Evolutionary conservation across 2,329 filamentous ascomycete genomes (phyloP).

Genomic region (Penicillium concentricum): DNA sequence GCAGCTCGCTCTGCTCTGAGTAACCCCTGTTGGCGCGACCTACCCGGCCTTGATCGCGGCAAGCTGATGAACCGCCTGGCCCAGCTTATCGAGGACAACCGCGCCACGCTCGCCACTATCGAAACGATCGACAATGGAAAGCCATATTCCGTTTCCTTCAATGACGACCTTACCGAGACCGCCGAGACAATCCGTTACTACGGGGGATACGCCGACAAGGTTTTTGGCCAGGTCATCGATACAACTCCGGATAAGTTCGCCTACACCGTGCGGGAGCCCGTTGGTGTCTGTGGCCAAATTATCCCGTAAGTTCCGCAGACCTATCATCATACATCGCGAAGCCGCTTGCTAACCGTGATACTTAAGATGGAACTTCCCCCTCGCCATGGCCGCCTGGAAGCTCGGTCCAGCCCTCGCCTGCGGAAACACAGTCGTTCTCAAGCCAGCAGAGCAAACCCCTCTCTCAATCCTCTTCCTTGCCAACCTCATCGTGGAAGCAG

Average conservation of each 20-base stretch:
- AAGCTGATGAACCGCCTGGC: constrained; percentile 66
- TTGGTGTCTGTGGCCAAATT: constrained; percentile 76
- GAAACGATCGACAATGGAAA: constrained; percentile 79
- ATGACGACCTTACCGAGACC: constrained; percentile 25
- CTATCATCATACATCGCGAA: constrained; percentile 47
- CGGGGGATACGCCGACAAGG: constrained; percentile 84
- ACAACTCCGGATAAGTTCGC: constrained; percentile 72
- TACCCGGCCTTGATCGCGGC: constrained; percentile 56
- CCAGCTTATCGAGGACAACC: constrained; percentile 61
- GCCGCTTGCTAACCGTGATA: background rate
- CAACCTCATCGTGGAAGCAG: constrained; percentile 34
- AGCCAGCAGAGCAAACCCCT: constrained; percentile 37
- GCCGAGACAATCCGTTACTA: constrained; percentile 47
- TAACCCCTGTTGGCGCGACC: constrained; percentile 29
- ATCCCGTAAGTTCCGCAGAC: constrained; percentile 76
- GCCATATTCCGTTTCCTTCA: constrained; percentile 23
- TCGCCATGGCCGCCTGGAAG: constrained; percentile 66
- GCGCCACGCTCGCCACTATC: constrained; percentile 57
- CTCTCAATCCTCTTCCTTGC: constrained; percentile 36
- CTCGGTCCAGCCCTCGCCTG: constrained; percentile 36
- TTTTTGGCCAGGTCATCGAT: constrained; percentile 77
- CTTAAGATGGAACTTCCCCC: constrained; percentile 39
- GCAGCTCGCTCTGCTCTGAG: constrained; percentile 33
- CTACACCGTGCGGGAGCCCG: constrained; percentile 74
- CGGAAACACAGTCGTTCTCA: constrained; percentile 36